phyloP scores from a whole-genome alignment of 345 rosid species.

The Turnera subulata region DNA sequence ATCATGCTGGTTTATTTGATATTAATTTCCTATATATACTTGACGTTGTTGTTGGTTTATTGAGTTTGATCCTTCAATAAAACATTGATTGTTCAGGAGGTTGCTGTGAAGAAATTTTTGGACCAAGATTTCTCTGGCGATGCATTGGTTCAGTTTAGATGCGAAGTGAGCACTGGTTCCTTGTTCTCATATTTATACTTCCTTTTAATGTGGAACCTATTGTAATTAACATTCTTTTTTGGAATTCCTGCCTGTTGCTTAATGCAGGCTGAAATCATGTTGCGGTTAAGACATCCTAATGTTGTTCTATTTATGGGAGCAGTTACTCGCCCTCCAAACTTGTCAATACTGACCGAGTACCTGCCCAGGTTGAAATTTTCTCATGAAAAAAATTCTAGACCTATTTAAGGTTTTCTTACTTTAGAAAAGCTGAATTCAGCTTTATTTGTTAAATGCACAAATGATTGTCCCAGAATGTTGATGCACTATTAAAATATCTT shows the following conservation, averaged over 20 bases:
- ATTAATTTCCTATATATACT: constrained; percentile 3
- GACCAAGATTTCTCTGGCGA: constrained; percentile 93
- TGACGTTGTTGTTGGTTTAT: neutral
- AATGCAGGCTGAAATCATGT: constrained; percentile 85
- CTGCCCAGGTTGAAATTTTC: constrained; percentile 66
- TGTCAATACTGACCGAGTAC: constrained; percentile 96
- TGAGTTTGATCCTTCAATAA: neutral
- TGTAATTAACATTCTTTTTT: neutral
- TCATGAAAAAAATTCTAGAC: neutral
- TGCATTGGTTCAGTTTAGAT: constrained; percentile 80
- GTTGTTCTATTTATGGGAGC: constrained; percentile 99
- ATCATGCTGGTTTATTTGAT: neutral
- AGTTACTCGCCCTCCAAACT: constrained; percentile 79
- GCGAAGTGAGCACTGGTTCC: constrained; percentile 56
- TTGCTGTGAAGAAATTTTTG: constrained; percentile 92
- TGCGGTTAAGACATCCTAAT: constrained; percentile 91
- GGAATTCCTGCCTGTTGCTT: constrained; percentile 12
- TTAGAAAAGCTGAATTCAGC: constrained; percentile 5
- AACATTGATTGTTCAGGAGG: constrained; percentile 55
- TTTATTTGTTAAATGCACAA: neutral
- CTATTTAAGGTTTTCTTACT: constrained; percentile 2
- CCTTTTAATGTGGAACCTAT: neutral
- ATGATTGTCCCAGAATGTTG: constrained; percentile 2
- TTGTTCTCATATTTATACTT: neutral
- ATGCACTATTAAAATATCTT: neutral